A percentile compares a stretch with the other conserved stretches of the same genome.
Conservation (phyloP, 2,329 filamentous ascomycete genomes). For the Xylariomycetidae sp. region DNA sequence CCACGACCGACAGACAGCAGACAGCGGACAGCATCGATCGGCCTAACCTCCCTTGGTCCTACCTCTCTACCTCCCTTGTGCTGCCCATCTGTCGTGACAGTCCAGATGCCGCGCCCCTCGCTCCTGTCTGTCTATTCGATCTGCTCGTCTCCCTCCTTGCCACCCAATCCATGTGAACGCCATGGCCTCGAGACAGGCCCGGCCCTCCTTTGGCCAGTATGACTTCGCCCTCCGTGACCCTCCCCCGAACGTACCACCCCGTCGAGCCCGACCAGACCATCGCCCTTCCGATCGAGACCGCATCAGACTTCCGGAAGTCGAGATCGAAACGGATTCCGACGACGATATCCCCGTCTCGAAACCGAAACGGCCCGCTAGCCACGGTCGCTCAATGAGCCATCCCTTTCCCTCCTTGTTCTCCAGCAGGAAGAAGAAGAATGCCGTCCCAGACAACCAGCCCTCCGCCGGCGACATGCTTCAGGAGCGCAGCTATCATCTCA, state of each 20-base stretch:
- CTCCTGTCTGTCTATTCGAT: conserved; percentile 10
- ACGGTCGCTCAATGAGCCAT: conserved; percentile 70
- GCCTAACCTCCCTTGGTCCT: too few species aligned
- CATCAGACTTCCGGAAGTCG: conserved; percentile 15
- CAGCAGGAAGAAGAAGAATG: conserved; percentile 49
- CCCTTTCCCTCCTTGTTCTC: conserved; percentile 70
- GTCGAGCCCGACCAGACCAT: conserved; percentile 19
- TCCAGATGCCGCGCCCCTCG: conserved; percentile 8
- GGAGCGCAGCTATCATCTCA: conserved; percentile 33
- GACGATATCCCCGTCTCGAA: conserved; percentile 20
- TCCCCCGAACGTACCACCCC: conserved; percentile 11
- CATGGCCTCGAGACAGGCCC: conserved; percentile 20
- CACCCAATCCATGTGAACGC: conserved; percentile 7
- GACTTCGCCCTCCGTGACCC: conserved; percentile 19
- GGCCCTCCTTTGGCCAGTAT: conserved; percentile 22
- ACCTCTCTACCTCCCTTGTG: too few species aligned
- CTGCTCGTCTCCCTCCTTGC: conserved; percentile 7
- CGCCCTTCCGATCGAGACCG: conserved; percentile 19
- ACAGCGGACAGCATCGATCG: too few species aligned
- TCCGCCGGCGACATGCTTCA: conserved; percentile 36
- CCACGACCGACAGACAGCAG: too few species aligned
- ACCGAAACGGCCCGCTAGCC: conserved; percentile 25
- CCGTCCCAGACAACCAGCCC: conserved; percentile 26
- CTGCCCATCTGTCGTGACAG: too few species aligned
- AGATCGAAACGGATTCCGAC: conserved; percentile 36